Evolutionary conservation across 2,329 filamentous ascomycete species (phyloP), one percentile per base, ranked within the genome.

Genomic region (Piedraia hortae): DNA sequence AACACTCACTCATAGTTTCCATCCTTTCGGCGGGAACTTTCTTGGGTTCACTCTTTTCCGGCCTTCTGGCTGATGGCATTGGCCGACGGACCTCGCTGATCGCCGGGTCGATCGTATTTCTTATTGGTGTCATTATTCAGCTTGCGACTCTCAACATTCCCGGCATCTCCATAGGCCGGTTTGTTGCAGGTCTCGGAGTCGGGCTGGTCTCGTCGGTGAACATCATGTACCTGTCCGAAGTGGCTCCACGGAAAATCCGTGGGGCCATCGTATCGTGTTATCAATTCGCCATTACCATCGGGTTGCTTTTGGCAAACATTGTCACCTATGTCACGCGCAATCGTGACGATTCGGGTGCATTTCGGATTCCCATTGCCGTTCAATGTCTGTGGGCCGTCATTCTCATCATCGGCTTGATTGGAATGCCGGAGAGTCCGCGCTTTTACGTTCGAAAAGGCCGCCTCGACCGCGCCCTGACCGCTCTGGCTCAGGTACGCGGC

Each of bases 341-440:
- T 30, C 54, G 57, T 27, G 38, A 34, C 5, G 59, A 70, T 43
- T 64, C 60, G 3, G 59, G 59, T 27, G 64, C 67, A 3, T 85
- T 78, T 54, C 67, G 75, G 29, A 75, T 88, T 26, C 71, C 74
- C 23, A 78, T 88, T 34, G 61, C 49, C 16, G 52, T 89, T 15
- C 77, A 89, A 50, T 72, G 78, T 45, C 46, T 65, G 19, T 89
- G 73, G 70, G 75, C 73, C 16, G 16, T 78, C 16, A 69, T 88
- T 30, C 61, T 89, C 10, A 69, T 48, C 15, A 38, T 38, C 17
- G 77, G 77, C 36, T 59, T 89, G 12, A 48, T 77, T 34, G 41
- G 75, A 33, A 63, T 89, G 2, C 77, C 77, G 20, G 77, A 89
- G 44, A 80, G 72, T 0, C 77, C 77, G 20, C 68, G 77, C 37